Evolutionary conservation across 73 alveolate species (phyloP).

Genomic region (Paramecium octaurelia): DNA sequence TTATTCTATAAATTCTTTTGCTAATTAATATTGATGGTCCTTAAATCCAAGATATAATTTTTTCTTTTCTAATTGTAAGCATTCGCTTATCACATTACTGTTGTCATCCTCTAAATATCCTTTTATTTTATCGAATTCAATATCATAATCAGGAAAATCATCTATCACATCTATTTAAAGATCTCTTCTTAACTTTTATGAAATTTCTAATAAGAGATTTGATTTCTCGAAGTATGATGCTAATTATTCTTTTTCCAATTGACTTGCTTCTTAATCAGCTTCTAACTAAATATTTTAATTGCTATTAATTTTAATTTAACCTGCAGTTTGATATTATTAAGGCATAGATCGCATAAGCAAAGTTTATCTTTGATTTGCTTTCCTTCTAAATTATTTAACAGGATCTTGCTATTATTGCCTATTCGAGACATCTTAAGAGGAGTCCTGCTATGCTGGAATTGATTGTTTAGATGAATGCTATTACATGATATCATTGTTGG

Average conservation of each 20-base stretch:
- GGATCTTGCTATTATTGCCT: neutral
- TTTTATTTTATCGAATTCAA: neutral
- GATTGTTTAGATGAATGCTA: neutral
- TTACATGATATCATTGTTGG: neutral
- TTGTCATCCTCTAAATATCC: constrained; percentile 8
- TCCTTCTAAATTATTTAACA: neutral
- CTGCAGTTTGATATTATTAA: neutral
- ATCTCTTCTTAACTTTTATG: constrained; percentile 19
- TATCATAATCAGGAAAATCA: constrained; percentile 24
- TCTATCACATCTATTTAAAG: neutral
- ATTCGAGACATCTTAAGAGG: neutral
- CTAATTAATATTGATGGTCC: constrained; percentile 8
- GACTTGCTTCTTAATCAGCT: neutral
- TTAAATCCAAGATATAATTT: constrained; percentile 32
- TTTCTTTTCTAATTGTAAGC: constrained; percentile 13
- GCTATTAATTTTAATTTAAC: neutral
- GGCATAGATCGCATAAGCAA: neutral
- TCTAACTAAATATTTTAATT: neutral
- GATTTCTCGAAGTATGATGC: neutral
- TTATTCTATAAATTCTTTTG: neutral
- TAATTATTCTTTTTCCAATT: neutral
- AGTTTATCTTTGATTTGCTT: neutral
- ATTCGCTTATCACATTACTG: neutral
- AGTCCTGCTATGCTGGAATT: neutral
- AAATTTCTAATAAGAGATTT: neutral